These are phyloP conservation scores for Russula earlei DNA, from an alignment of 768 basidiomycete species.

Conservation along the genomic window DNA sequence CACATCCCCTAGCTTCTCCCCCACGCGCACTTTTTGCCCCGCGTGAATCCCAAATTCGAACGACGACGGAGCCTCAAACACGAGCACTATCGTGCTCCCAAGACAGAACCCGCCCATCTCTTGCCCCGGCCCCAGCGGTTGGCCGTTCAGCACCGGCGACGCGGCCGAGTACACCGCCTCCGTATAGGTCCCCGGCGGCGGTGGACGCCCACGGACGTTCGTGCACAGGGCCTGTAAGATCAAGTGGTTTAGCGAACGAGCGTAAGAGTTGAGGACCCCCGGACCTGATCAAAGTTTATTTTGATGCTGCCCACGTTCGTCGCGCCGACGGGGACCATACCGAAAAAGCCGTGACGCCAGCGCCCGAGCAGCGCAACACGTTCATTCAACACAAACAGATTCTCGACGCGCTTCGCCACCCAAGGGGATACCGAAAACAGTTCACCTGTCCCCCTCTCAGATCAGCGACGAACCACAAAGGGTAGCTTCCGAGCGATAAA, in stretches of 20 bases:
- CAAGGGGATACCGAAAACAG: slow-evolving; percentile 94
- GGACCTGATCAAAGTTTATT: slow-evolving; percentile 86
- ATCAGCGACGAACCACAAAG: neutral
- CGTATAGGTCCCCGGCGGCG: slow-evolving; percentile 76
- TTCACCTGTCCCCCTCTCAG: slow-evolving; percentile 47
- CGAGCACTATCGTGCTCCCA: slow-evolving; percentile 91
- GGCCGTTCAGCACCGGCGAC: slow-evolving; percentile 73
- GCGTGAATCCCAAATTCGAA: slow-evolving; percentile 72
- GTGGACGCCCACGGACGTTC: slow-evolving; percentile 65
- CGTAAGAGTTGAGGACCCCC: neutral
- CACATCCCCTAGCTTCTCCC: slow-evolving; percentile 64
- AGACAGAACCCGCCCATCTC: slow-evolving; percentile 98
- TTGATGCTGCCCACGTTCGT: slow-evolving; percentile 97
- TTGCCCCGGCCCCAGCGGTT: slow-evolving; percentile 78
- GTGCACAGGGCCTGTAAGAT: slow-evolving; percentile 65
- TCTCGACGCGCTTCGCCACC: slow-evolving; percentile 84
- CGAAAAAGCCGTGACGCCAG: slow-evolving; percentile 94
- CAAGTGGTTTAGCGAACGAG: neutral
- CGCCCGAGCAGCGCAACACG: slow-evolving; percentile 89
- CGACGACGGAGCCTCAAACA: slow-evolving; percentile 85
- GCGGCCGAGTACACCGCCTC: slow-evolving; percentile 90
- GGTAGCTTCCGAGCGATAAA: neutral
- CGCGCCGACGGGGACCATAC: slow-evolving; percentile 96
- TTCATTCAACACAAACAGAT: slow-evolving; percentile 97
- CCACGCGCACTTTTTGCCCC: slow-evolving; percentile 82